phyloP scores from a whole-genome alignment of 352 stramenopile species.

The Phytophthora pistaciae region DNA sequence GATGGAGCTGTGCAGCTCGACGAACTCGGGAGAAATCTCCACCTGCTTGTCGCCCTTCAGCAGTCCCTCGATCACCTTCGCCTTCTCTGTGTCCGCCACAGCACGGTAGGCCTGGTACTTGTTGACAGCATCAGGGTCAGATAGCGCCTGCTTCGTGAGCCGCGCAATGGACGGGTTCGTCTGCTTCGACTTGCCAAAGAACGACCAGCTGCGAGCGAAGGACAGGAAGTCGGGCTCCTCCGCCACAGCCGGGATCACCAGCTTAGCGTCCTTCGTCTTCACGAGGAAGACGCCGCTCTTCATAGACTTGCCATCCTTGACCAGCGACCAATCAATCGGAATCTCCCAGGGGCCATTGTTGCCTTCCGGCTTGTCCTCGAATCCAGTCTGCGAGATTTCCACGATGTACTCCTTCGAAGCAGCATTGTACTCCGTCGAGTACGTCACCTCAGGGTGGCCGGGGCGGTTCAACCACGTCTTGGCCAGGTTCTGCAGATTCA shows the following conservation, averaged over 20 bases:
- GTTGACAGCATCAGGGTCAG: constrained; percentile 79
- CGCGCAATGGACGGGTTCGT: constrained; percentile 53
- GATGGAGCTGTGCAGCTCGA: constrained; percentile 73
- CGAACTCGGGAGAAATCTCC: constrained; percentile 65
- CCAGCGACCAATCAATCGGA: constrained; percentile 77
- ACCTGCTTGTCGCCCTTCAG: constrained; percentile 56
- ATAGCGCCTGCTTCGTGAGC: constrained; percentile 72
- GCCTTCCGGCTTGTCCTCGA: constrained; percentile 69
- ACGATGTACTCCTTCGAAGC: constrained; percentile 60
- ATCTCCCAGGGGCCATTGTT: constrained; percentile 85
- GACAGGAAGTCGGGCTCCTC: constrained; percentile 77
- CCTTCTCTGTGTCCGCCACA: constrained; percentile 74
- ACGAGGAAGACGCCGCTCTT: constrained; percentile 70
- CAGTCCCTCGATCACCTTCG: constrained; percentile 71
- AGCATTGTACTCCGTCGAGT: constrained; percentile 66
- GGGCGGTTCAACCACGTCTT: constrained; percentile 83
- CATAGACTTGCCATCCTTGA: constrained; percentile 71
- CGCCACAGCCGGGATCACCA: constrained; percentile 57
- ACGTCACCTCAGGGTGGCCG: constrained; percentile 71
- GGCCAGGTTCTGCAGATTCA: constrained; percentile 69
- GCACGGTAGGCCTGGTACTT: constrained; percentile 81
- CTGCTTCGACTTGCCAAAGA: constrained; percentile 82
- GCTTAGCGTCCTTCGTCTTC: constrained; percentile 63
- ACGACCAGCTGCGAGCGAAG: constrained; percentile 80
- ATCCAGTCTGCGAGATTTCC: constrained; percentile 73